Conservation (phyloP, 495 filamentous ascomycete genomes). For the Bacidia rubella region DNA sequence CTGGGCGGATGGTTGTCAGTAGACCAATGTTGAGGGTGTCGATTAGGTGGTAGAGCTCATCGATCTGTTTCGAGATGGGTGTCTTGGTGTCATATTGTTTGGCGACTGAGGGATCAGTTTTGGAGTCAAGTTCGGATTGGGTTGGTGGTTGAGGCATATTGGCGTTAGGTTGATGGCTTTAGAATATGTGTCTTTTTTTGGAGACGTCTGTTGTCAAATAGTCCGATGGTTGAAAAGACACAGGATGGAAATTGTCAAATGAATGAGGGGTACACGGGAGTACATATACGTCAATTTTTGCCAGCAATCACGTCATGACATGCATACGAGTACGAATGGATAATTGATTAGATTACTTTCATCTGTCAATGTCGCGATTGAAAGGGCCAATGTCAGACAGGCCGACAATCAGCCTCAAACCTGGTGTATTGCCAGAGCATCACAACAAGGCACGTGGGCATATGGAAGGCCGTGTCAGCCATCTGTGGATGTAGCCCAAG, state of each 20-base stretch:
- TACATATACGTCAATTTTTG: neutral
- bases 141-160: conserved; percentile 24
- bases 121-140: conserved; percentile 18
- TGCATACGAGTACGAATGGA: neutral
- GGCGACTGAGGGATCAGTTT: conserved; percentile 24
- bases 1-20: conserved; percentile 21
- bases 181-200: neutral
- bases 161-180: neutral
- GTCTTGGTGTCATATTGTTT: conserved; percentile 25
- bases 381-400: neutral
- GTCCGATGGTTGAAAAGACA: neutral
- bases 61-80: conserved; percentile 22
- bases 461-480: no score
- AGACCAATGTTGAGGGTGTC: conserved; percentile 24
- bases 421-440: no score
- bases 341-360: neutral
- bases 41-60: conserved; percentile 22
- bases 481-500: no score
- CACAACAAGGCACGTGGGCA: no score
- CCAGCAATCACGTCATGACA: conserved; percentile 4
- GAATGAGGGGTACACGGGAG: neutral
- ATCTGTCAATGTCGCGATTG: neutral
- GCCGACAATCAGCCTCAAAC: no score
- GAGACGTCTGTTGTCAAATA: neutral
- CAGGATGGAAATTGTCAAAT: neutral